Evolutionary conservation across 306 rosid species (phyloP).

Genomic region (Medicago truncatula): MtrunA17r5.0-ANR NC_053048.1:1586501-1587000

Average conservation of each 20-base stretch:
- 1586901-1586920: slow-evolving; percentile 13
- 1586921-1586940: slow-evolving; percentile 33
- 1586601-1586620: slow-evolving; percentile 47
- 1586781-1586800: slow-evolving; percentile 92
- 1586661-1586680: slow-evolving; percentile 48
- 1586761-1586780: slow-evolving; percentile 94
- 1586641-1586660: slow-evolving; percentile 62
- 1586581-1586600: slow-evolving; percentile 60
- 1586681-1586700: background rate
- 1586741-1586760: slow-evolving; percentile 83
- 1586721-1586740: slow-evolving; percentile 29
- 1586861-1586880: background rate
- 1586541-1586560: slow-evolving; percentile 71
- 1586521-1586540: slow-evolving; percentile 56
- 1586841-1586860: slow-evolving; percentile 68
- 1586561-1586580: slow-evolving; percentile 63
- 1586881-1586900: background rate
- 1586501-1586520: slow-evolving; percentile 31
- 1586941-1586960: slow-evolving; percentile 21
- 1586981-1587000: slow-evolving; percentile 91
- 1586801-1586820: slow-evolving; percentile 52
- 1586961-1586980: slow-evolving; percentile 70
- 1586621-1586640: slow-evolving; percentile 48
- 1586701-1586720: slow-evolving; percentile 12
- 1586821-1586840: slow-evolving; percentile 50